Conservation (phyloP, 495 filamentous ascomycete genomes). For the Penicillium cinerascens region DNA sequence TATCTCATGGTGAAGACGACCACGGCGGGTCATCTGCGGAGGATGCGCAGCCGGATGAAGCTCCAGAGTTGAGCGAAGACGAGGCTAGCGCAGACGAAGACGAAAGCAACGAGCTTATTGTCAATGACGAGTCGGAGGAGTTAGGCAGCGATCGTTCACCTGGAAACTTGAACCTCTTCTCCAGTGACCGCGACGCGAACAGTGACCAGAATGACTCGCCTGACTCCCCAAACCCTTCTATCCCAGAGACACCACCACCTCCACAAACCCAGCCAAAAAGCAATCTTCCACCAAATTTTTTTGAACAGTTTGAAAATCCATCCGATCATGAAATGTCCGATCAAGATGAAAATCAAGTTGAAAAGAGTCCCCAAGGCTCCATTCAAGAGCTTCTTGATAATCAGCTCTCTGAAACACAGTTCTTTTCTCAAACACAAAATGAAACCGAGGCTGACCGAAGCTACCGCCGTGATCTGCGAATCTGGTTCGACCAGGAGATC, state of each 20-base stretch:
- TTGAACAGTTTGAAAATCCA: background rate
- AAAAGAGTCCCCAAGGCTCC: background rate
- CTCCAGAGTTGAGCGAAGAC: background rate
- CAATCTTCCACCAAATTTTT: background rate
- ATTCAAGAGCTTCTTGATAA: background rate
- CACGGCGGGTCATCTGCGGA: background rate
- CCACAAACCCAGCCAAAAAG: background rate
- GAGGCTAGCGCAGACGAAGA: background rate
- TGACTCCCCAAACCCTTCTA: background rate
- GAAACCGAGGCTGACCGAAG: background rate
- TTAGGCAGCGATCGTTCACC: background rate
- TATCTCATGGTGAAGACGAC: background rate
- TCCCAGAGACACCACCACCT: background rate
- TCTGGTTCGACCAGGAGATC: constrained; percentile 4
- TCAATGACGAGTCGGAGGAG: background rate
- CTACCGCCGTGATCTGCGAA: background rate
- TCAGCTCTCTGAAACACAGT: background rate
- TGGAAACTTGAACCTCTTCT: background rate
- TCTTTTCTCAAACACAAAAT: background rate
- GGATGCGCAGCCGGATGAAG: background rate
- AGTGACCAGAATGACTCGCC: background rate
- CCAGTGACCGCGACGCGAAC: background rate
- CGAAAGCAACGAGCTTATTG: background rate
- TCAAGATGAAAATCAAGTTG: background rate
- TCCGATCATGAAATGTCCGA: background rate